Evolutionary conservation across 1,284 basidiomycete species (phyloP).

Genomic region (Moniliella sp.): DNA sequence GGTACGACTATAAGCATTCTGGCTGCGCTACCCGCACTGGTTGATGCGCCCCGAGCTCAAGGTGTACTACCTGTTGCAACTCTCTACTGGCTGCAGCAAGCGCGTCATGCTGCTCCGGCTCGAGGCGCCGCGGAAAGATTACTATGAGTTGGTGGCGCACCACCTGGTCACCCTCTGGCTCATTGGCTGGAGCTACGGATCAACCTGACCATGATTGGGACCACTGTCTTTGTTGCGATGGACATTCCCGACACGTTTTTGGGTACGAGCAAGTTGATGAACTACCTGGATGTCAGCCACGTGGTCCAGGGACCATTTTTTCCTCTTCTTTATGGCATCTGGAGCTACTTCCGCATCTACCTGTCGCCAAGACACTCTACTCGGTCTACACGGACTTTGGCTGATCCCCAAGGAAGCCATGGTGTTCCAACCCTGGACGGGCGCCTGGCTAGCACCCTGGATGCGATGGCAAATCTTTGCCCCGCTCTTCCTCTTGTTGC

Average conservation of each 20-base stretch:
- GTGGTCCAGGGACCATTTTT: constrained; percentile 13
- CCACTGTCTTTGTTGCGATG: constrained; percentile 85
- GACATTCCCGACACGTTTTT: constrained; percentile 86
- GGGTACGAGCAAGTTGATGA: constrained; percentile 32
- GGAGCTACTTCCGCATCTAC: constrained; percentile 80
- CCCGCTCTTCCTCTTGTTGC: constrained; percentile 24
- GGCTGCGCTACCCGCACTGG: constrained; percentile 35
- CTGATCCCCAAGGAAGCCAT: constrained; percentile 41
- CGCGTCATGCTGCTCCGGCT: constrained; percentile 61
- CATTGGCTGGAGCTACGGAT: constrained; percentile 45
- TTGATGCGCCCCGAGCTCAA: constrained; percentile 69
- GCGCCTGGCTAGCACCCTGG: constrained; percentile 27
- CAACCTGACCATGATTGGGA: constrained; percentile 58
- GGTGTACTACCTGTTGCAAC: constrained; percentile 57
- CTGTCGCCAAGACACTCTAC: constrained; percentile 67
- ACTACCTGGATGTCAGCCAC: constrained; percentile 25
- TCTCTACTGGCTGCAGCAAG: no score
- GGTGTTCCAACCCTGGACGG: constrained; percentile 20
- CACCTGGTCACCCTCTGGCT: constrained; percentile 91
- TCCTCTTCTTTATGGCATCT: constrained; percentile 23
- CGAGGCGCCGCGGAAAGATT: constrained; percentile 85
- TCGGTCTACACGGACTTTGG: constrained; percentile 66
- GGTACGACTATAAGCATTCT: constrained; percentile 44
- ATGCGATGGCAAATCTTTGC: constrained; percentile 30
- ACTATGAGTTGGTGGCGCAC: constrained; percentile 54